phyloP scores from a whole-genome alignment of 495 filamentous ascomycete genomes.

The Melanomma pulvis-pyrius region DNA sequence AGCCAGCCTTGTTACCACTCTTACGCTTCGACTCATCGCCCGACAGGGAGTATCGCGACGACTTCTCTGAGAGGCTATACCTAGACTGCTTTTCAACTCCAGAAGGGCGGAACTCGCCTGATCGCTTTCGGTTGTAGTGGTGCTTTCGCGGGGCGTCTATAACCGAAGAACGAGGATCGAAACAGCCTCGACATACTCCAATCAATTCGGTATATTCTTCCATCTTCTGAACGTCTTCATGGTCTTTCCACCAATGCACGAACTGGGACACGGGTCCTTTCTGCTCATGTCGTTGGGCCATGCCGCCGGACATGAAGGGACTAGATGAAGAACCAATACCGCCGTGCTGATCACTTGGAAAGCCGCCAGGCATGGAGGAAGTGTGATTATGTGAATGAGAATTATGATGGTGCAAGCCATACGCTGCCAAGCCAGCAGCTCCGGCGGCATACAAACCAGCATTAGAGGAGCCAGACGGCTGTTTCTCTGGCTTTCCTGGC shows the following conservation, averaged over 20 bases:
- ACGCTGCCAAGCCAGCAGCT: slow-evolving; percentile 50
- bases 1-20: slow-evolving; percentile 48
- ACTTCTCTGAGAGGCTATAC: slow-evolving; percentile 31
- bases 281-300: slow-evolving; percentile 42
- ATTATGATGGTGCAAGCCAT: slow-evolving; percentile 52
- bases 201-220: slow-evolving; percentile 76
- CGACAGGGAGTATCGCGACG: slow-evolving; percentile 54
- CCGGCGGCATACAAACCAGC: slow-evolving; percentile 53
- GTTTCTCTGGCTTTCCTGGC: slow-evolving; percentile 31
- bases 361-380: slow-evolving; percentile 31
- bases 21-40: slow-evolving; percentile 54
- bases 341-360: slow-evolving; percentile 15
- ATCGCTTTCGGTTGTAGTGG: slow-evolving; percentile 50
- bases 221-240: slow-evolving; percentile 68
- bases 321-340: slow-evolving; percentile 13
- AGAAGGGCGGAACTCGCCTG: slow-evolving; percentile 35
- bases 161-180: slow-evolving; percentile 63
- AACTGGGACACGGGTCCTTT: slow-evolving; percentile 60
- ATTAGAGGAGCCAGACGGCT: slow-evolving; percentile 44
- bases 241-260: slow-evolving; percentile 67
- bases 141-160: slow-evolving; percentile 68
- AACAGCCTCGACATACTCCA: slow-evolving; percentile 70
- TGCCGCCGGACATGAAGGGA: slow-evolving; percentile 29
- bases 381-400: slow-evolving; percentile 46
- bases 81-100: slow-evolving; percentile 38